Evolutionary conservation across 306 rosid species (phyloP), one percentile per base, ranked within the genome.

Genomic region (Hippophae gyantsensis): DNA sequence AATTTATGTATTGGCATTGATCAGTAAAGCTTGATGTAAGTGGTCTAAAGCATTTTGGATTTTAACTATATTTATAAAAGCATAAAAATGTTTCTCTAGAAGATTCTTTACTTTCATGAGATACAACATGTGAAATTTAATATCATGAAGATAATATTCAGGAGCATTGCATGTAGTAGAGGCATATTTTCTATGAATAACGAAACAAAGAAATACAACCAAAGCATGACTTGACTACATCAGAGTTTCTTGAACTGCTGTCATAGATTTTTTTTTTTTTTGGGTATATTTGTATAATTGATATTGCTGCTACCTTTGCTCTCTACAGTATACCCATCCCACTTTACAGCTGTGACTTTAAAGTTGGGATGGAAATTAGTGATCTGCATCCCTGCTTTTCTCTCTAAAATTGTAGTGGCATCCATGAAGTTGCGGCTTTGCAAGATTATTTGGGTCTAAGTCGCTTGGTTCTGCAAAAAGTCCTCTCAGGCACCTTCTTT

Each of bases 381-480:
- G 70, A 3, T 80, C 74, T 53, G 64, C 71, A 3, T 59, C 79
- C 32, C 66, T 62, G 42, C 43, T 59, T 14, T 55, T 69, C 52
- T 65, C 25, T 32, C 55, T 68, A 52, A 74, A 66, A 43, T 41
- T 57, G 49, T 55, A 56, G 40, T 64, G 83, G 72, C 88, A 82
- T 54, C 90, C 90, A 55, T 78, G 95, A 43, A 69, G 75, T 27
- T 58, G 77, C 47, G 84, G 89, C 73, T 86, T 85, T 53, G 69
- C 68, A 0, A 75, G 82, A 43, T 81, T 61, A 40, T 83, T 93
- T 32, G 65, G 73, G 14, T 84, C 86, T 4, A 88, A 82, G 71
- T 82, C 95, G 10, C 93, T 86, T 1, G 97, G 60, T 69, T 89
- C 97, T 74, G 62, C 25, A 41, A 89, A 43, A 23, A 79, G 68